Evolutionary conservation across 1,284 basidiomycete genomes (phyloP), one percentile per base, ranked within the genome.

Genomic region (Melanopsichium pennsylvanicum): DNA sequence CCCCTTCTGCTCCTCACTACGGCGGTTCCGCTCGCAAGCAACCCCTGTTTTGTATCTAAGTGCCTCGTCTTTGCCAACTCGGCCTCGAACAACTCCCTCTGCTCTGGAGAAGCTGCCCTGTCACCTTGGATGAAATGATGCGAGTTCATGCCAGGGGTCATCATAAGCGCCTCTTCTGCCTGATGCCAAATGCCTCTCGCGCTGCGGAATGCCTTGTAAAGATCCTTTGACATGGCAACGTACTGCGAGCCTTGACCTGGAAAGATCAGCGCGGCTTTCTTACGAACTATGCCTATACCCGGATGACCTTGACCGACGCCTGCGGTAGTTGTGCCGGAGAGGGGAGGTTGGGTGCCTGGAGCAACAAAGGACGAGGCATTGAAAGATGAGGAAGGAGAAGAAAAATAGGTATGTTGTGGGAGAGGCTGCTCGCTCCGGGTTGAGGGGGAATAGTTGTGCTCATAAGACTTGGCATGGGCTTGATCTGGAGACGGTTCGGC

Each of bases 161-260:
- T 49, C 32, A 72, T 67, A 16, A 81, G 66, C n/a, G 68, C 60
- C 32, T 76, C 70, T 41, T 81, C 78, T 2, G 78, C 76, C 38
- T 72, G 62, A 23, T 74, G 66, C 78, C 79, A 81, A 15, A 78
- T 61, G 12, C 59, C 59, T 2, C 79, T 57, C 4, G 78, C 76
- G 5, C 73, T 54, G n/a, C 68, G 57, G 44, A 73, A 81, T 10
- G 58, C 26, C 16, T 73, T 59, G 64, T 75, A 81, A 29, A 80
- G 63, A 29, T 81, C 78, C 18, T 69, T 66, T 11, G 75, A 71
- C 79, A 81, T 79, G 56, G 72, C 73, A 15, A 80, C 76, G 54
- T 80, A 80, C 52, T 78, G 76, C 1, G 76, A 78, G 6, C 78
- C 79, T 38, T 76, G 76, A 4, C 77, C 77, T 1, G 78, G 77